Conservation (phyloP, 2,329 filamentous ascomycete species). For the Xylaria sp. region DNA sequence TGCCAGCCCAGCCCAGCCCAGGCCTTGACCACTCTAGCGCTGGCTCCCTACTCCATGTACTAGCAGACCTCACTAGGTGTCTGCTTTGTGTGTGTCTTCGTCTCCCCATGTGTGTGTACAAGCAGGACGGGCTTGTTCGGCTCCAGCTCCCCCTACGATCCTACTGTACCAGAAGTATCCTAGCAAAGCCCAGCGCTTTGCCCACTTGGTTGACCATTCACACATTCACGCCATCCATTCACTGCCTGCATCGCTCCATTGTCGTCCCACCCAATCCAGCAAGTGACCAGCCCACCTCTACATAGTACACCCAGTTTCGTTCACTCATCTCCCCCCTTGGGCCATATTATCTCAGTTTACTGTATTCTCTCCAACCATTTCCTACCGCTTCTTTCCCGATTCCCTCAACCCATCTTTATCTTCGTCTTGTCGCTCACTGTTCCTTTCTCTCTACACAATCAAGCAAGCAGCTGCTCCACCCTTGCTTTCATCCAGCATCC, state of each 20-base stretch:
- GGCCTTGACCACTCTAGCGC: no score
- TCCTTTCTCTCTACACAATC: constrained; percentile 32
- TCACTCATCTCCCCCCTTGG: constrained; percentile 22
- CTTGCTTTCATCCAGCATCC: constrained; percentile 29
- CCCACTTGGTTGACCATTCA: constrained; percentile 25
- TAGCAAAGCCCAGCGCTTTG: background rate
- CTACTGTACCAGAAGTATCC: background rate
- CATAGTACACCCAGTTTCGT: background rate
- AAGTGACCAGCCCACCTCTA: constrained; percentile 26
- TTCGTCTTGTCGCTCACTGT: constrained; percentile 40
- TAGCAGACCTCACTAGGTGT: no score
- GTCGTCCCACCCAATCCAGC: constrained; percentile 36
- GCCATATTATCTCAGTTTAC: constrained; percentile 28
- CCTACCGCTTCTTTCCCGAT: constrained; percentile 34
- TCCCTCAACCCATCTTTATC: constrained; percentile 34
- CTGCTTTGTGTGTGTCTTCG: no score
- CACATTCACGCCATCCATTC: constrained; percentile 30
- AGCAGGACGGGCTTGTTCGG: no score
- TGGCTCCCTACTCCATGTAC: no score
- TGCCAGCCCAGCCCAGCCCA: background rate
- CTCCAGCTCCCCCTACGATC: background rate
- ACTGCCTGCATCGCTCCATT: constrained; percentile 37
- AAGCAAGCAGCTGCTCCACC: constrained; percentile 27
- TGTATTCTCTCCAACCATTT: constrained; percentile 29
- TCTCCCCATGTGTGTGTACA: no score